phyloP scores from a whole-genome alignment of 306 rosid genomes.

The Abrus pulchellus region DNA sequence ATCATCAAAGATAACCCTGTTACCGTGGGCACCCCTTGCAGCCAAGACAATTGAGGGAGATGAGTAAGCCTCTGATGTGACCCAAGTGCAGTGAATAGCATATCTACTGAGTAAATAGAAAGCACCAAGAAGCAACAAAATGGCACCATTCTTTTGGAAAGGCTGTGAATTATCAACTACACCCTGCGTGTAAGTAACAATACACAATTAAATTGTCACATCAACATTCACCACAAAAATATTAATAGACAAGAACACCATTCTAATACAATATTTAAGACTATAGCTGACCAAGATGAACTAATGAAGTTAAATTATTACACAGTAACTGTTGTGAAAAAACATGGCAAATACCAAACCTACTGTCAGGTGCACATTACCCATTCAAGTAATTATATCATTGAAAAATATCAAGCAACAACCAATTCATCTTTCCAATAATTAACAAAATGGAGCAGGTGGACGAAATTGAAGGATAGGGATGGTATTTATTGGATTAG shows the following conservation, averaged over 20 bases:
- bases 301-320: conserved; percentile 20
- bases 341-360: conserved; percentile 33
- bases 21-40: conserved; percentile 98
- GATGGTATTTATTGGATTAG: background rate
- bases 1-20: conserved; percentile 96
- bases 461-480: background rate
- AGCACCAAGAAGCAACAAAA: conserved; percentile 85
- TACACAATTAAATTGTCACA: conserved; percentile 26
- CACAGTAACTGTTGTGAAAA: conserved; percentile 17
- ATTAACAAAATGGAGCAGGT: conserved; percentile 8
- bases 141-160: conserved; percentile 90
- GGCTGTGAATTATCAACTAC: conserved; percentile 93
- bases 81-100: conserved; percentile 99
- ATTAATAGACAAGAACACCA: conserved; percentile 26
- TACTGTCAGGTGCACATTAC: background rate
- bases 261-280: conserved; percentile 13
- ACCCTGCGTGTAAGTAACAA: conserved; percentile 66
- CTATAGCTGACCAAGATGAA: conserved; percentile 19
- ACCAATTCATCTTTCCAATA: conserved; percentile 18
- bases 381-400: conserved; percentile 3
- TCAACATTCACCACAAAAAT: conserved; percentile 41
- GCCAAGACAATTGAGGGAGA: conserved; percentile 99
- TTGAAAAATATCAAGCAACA: conserved; percentile 38
- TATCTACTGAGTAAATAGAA: conserved; percentile 93
- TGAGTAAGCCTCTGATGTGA: conserved; percentile 98